Evolutionary conservation across 2,329 filamentous ascomycete species (phyloP), one percentile per base, ranked within the genome.

Genomic region (Colletotrichum sp.): DNA sequence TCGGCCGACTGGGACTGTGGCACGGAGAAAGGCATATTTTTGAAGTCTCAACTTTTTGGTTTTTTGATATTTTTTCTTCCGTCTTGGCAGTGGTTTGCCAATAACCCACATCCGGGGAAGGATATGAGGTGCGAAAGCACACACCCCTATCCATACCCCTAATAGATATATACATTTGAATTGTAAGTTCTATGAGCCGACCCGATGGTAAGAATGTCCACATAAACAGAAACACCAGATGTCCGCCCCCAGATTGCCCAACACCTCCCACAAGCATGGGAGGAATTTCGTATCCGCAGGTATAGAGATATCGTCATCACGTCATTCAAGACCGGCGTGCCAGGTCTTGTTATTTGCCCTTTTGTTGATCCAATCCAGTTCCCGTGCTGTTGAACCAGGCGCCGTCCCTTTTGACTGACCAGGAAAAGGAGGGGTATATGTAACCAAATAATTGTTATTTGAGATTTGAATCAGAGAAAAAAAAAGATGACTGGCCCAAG

Each of bases 231-330:
- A 75, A 75, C 72, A 71, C 72, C 72, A 55, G 28, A 36, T 55
- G 44, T 64, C 32, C 44, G 57, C 64, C 48, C 28, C 39, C 36
- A 44, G 26, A 59, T 48, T 70, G n/a, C 44, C 44, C n/a, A 63
- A 39, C n/a, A 16, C 36, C 52, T 39, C 68, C 65, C 30, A 15
- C 5, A 30, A 60, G 34, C 16, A 67, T 13, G 36, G 32, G 15
- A 34, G 66, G 44, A 32, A 55, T 32, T 67, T 36, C 55, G 15
- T 24, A 66, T 55, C 60, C 65, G 28, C 69, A 44, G 75, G 67
- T 74, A 76, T 62, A 75, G 63, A 76, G 71, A 76, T 75, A 71
- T 76, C 44, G 66, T 76, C 75, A 68, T 76, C 75, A 76, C 57
- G 34, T 76, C 75, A 75, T 76, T 34, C 32, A 75, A 75, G 64